Evolutionary conservation across 2,329 filamentous ascomycete species (phyloP), one percentile per base, ranked within the genome.

Genomic region (Ophiostoma tasmaniense): DNA sequence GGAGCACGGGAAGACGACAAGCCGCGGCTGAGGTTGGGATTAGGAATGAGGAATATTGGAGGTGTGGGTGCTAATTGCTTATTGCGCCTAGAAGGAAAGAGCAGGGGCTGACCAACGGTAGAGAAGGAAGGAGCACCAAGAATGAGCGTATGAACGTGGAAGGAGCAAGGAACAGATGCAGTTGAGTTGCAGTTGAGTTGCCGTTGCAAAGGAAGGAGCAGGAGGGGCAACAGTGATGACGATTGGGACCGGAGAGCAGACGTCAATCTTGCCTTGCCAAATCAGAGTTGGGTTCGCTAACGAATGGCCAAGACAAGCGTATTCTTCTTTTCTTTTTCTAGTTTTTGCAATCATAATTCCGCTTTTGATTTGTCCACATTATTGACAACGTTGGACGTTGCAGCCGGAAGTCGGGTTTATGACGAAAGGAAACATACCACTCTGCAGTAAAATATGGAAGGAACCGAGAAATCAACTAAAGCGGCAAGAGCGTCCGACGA

Each of bases 171-270:
- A 17, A 17, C 20, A n/a, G 42, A 45, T n/a, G 42, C 42, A 45
- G 14, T 8, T 33, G 14, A 45, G 17, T n/a, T 25, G 50, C 50
- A 55, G n/a, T 55, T 55, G 50, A 6, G 25, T n/a, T n/a, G n/a
- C n/a, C n/a, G n/a, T n/a, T n/a, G n/a, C n/a, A n/a, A 55, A 22
- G 50, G 50, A 55, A 55, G 50, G 50, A 55, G 50, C 50, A 55
- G 50, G 22, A n/a, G 39, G 39, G 39, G 39, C 20, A 14, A 17
- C 39, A 45, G 42, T 7, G 42, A 20, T 45, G 17, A 33, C 33
- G 33, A 33, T 33, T 33, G 33, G 33, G 33, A 33, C 33, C 33
- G 42, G 17, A 17, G 42, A 39, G 37, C 11, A n/a, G 42, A n/a
- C 17, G 17, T 45, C 42, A n/a, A 45, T 17, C 33, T 5, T 45